Conservation (phyloP, 139 green algal genomes). For the Chara braunii region DNA sequence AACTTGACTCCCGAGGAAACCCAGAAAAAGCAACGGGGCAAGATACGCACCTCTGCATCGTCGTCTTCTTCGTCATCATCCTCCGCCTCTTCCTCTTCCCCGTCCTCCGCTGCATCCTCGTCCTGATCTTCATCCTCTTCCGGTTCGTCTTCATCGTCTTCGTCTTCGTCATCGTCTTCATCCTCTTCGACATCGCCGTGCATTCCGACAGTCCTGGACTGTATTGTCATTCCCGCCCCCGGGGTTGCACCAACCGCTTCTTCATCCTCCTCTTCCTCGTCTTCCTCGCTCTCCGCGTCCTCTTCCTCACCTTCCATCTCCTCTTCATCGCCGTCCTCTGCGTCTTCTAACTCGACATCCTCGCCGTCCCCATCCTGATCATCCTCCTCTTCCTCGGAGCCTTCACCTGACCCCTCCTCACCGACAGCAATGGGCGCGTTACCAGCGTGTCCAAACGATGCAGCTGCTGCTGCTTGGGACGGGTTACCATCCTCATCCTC, state of each 20-base stretch:
- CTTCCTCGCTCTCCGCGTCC: neutral
- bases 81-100: constrained; percentile 8
- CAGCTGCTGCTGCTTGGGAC: too few relatives aligned
- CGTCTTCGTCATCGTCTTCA: constrained; percentile 35
- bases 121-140: constrained; percentile 28
- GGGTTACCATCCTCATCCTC: constrained; percentile 5
- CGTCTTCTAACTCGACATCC: neutral
- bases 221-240: neutral
- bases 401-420: neutral
- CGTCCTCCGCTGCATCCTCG: constrained; percentile 7
- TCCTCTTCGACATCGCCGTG: neutral
- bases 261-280: neutral
- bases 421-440: too few relatives aligned
- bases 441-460: too few relatives aligned
- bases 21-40: too few relatives aligned
- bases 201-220: neutral
- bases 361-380: neutral
- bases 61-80: constrained; percentile 8
- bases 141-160: constrained; percentile 28
- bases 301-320: neutral
- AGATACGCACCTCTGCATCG: constrained; percentile 13
- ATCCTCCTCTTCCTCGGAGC: constrained; percentile 4
- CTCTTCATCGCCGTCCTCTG: constrained; percentile 6
- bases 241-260: neutral
- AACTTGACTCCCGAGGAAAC: too few relatives aligned